Percentiles rank a stretch among this genome's conserved stretches.
These are phyloP conservation scores for Puccinia coronata DNA, from an alignment of 1,284 basidiomycete genomes.

Conservation along the genomic window DNA sequence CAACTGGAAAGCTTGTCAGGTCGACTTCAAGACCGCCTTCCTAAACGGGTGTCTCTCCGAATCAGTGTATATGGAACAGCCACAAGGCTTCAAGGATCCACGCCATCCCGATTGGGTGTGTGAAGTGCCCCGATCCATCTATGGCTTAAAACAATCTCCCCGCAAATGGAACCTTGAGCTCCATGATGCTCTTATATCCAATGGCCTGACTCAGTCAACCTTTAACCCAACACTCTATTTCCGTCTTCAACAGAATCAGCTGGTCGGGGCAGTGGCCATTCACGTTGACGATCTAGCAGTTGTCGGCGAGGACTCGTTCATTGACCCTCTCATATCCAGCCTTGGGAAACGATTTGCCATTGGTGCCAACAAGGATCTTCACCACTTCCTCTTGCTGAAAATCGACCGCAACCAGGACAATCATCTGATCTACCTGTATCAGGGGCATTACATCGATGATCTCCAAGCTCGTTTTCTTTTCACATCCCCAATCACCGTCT, in stretches of 20 bases:
- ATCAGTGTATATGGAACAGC: conserved; percentile 13
- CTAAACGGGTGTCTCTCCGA: background rate
- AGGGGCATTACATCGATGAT: background rate
- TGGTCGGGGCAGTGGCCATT: background rate
- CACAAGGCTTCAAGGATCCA: background rate
- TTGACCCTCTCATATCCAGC: background rate
- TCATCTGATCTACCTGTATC: background rate
- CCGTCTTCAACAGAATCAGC: background rate
- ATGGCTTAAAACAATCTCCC: background rate
- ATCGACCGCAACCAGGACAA: background rate
- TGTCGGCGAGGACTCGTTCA: background rate
- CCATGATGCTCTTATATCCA: background rate
- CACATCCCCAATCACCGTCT: no score
- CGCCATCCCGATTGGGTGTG: background rate
- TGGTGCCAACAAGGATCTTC: background rate
- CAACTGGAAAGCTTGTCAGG: background rate
- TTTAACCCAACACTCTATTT: conserved; percentile 17
- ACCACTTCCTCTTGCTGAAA: background rate
- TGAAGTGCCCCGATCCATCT: background rate
- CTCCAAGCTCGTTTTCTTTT: background rate
- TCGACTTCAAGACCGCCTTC: no score
- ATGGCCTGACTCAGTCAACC: background rate
- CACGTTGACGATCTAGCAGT: conserved; percentile 17
- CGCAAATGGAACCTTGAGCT: no score
- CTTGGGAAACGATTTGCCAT: background rate